Conservation (phyloP, 2,329 filamentous ascomycete species). For the Fusarium equiseti region DNA sequence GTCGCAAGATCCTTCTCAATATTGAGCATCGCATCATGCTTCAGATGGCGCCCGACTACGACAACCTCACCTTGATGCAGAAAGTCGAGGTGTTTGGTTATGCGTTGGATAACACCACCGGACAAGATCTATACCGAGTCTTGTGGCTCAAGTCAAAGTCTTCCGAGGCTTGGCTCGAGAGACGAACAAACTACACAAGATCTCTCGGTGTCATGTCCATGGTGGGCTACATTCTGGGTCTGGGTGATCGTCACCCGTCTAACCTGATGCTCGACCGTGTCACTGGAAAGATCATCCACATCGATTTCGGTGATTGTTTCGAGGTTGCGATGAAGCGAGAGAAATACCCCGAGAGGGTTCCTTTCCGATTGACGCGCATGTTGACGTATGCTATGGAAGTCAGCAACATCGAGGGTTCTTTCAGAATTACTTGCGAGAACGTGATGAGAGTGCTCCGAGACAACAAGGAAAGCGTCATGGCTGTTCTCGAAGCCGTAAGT, state of each 20-base stretch:
- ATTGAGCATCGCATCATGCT: slow-evolving; percentile 99
- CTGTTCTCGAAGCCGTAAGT: slow-evolving; percentile 95
- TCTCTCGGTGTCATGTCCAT: slow-evolving; percentile 99
- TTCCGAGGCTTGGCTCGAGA: slow-evolving; percentile 96
- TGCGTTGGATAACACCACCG: slow-evolving; percentile 98
- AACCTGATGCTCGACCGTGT: slow-evolving; percentile 97
- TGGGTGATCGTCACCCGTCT: slow-evolving; percentile 96
- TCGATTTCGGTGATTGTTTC: slow-evolving; percentile 99
- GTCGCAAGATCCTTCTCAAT: slow-evolving; percentile 95
- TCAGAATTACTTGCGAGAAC: slow-evolving; percentile 97
- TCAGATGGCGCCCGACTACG: slow-evolving; percentile 99
- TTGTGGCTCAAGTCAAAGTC: slow-evolving; percentile 99
- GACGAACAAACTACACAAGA: slow-evolving; percentile 98
- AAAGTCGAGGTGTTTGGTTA: slow-evolving; percentile 99
- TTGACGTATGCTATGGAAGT: slow-evolving; percentile 99
- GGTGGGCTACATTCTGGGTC: slow-evolving; percentile 98
- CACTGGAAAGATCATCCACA: slow-evolving; percentile 97
- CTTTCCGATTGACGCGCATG: slow-evolving; percentile 98
- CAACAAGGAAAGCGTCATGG: slow-evolving; percentile 99
- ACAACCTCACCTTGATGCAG: slow-evolving; percentile 98
- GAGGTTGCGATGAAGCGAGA: slow-evolving; percentile 99
- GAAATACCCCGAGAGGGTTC: slow-evolving; percentile 97
- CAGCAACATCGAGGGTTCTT: slow-evolving; percentile 98
- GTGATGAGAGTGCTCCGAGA: slow-evolving; percentile 97
- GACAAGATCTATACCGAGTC: slow-evolving; percentile 97